A percentile compares a stretch with the other conserved stretches of the same genome.
phyloP scores from a whole-genome alignment of 495 filamentous ascomycete genomes.

The Penicillium verhagenii region DNA sequence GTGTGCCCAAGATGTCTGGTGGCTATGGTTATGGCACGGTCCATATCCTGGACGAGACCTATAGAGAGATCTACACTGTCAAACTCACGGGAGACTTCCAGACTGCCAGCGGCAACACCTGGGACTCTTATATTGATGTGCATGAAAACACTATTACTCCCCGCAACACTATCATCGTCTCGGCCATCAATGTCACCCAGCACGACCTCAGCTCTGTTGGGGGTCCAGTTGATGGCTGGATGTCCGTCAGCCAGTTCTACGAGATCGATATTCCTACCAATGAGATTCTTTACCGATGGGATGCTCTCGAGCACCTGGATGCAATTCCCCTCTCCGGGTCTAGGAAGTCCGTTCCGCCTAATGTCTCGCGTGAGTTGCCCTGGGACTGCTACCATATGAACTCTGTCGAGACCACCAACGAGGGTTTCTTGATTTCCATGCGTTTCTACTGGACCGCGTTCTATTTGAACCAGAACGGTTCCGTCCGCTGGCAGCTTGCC shows the following conservation, averaged over 20 bases:
- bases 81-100: slow-evolving; percentile 13
- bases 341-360: background rate
- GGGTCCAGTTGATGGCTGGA: slow-evolving; percentile 36
- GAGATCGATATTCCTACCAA: slow-evolving; percentile 41
- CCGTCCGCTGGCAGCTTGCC: slow-evolving; percentile 30
- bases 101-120: background rate
- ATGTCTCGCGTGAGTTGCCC: slow-evolving; percentile 12
- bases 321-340: slow-evolving; percentile 9
- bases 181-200: slow-evolving; percentile 43
- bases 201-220: slow-evolving; percentile 38
- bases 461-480: slow-evolving; percentile 27
- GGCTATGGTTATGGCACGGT: slow-evolving; percentile 30
- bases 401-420: slow-evolving; percentile 26
- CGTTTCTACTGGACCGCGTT: slow-evolving; percentile 31
- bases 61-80: slow-evolving; percentile 36
- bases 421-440: slow-evolving; percentile 35
- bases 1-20: slow-evolving; percentile 4
- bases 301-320: slow-evolving; percentile 27
- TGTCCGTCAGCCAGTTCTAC: slow-evolving; percentile 44
- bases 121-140: slow-evolving; percentile 22
- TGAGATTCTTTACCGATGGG: slow-evolving; percentile 32
- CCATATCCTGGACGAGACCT: slow-evolving; percentile 40
- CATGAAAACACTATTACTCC: slow-evolving; percentile 41
- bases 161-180: slow-evolving; percentile 48
- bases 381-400: slow-evolving; percentile 45